Evolutionary conservation across 139 green algal species (phyloP), one percentile per base, ranked within the genome.

Genomic region (Astrephomene gubernaculifera): DNA sequence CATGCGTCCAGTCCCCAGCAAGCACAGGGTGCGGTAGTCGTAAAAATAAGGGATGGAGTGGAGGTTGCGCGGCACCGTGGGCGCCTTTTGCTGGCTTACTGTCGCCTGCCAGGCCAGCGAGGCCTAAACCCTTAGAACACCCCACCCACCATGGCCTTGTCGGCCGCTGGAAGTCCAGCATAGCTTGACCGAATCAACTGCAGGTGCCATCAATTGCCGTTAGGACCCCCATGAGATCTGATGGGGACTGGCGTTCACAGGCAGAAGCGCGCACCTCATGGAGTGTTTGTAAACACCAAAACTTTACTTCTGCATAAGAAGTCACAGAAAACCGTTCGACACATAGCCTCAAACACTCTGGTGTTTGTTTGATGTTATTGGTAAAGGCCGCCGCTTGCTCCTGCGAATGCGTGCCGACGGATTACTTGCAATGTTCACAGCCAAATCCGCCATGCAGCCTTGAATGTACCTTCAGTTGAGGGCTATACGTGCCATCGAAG

Each of bases 251-350:
- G 36, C 19, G 17, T 2, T n/a, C 1, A 2, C 7, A 31, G 38
- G 31, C 21, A 27, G 19, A 44, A 38, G 10, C n/a, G 17, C 88
- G 4, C 45, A 97, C 90, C 93, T 97, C 95, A 41, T 97, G 93
- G 53, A 99, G 87, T 33, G 93, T 94, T 68, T 99, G 95, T 43
- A 99, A 86, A 90, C 97, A 99, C 97, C 97, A 99, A 87, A 99
- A 99, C 54, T 94, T 93, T 63, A 99, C 97, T 88, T 99, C 97
- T 14, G 86, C 45, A 83, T 97, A 96, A 22, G 41, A 2, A 1
- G 90, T 96, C 22, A 72, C 31, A 5, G 87, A 81, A 63, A 97
- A 96, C 7, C 93, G 91, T n/a, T 95, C 87, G 1, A 96, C 41
- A 85, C 95, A 99, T 2, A 98, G 79, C 68, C 88, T 79, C 95